phyloP scores from a whole-genome alignment of 2,329 filamentous ascomycete species.

The Claviceps africana region DNA sequence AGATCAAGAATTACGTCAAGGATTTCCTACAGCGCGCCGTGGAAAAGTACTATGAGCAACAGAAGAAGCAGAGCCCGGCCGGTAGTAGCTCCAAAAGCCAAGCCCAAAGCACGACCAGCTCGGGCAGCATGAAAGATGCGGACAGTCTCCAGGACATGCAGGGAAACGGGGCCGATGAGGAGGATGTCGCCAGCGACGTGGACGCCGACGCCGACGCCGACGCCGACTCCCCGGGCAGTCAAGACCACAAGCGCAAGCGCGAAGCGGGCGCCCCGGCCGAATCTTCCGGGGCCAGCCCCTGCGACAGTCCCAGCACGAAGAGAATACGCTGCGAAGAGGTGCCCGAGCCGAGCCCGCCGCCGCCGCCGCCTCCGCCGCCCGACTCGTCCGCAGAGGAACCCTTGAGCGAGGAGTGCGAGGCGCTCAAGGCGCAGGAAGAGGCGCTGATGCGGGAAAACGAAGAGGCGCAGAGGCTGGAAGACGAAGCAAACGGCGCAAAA shows the following conservation, averaged over 20 bases:
- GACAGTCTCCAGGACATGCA: background rate
- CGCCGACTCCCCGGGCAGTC: slow-evolving; percentile 24
- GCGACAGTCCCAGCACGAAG: slow-evolving; percentile 43
- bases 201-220: slow-evolving; percentile 25
- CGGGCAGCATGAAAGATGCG: background rate
- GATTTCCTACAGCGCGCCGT: slow-evolving; percentile 81
- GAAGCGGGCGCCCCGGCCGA: slow-evolving; percentile 18
- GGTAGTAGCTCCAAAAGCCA: background rate
- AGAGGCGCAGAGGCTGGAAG: slow-evolving; percentile 37
- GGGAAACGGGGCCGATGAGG: background rate
- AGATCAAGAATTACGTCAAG: slow-evolving; percentile 70
- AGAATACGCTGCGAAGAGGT: slow-evolving; percentile 33
- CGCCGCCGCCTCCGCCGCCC: slow-evolving; percentile 33
- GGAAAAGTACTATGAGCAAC: slow-evolving; percentile 54
- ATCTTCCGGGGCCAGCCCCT: slow-evolving; percentile 33
- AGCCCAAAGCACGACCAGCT: slow-evolving; percentile 1
- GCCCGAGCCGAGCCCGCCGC: slow-evolving; percentile 26
- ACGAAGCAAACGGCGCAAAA: slow-evolving; percentile 25
- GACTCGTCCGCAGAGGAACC: slow-evolving; percentile 22
- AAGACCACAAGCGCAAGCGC: slow-evolving; percentile 53
- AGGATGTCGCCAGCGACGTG: slow-evolving; percentile 21
- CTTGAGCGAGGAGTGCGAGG: slow-evolving; percentile 23
- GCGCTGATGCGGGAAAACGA: slow-evolving; percentile 39
- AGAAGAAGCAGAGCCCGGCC: slow-evolving; percentile 37
- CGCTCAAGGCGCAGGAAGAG: slow-evolving; percentile 35